Evolutionary conservation across 768 basidiomycete species (phyloP).

Genomic region (Russula griseocarnosa): DNA sequence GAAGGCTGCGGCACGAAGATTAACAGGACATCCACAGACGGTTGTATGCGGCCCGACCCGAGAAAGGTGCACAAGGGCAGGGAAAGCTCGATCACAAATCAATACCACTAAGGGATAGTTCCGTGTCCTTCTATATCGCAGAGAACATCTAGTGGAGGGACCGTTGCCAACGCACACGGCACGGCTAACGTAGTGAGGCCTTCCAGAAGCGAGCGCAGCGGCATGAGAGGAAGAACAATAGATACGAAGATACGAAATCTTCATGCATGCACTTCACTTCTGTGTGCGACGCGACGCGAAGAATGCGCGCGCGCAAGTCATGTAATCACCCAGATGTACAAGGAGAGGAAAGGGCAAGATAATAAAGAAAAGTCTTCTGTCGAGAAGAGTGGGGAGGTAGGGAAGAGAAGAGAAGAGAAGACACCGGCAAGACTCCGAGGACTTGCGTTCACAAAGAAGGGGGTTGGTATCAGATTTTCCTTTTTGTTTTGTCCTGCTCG

Average conservation of each 20-base stretch:
- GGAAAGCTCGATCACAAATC: neutral
- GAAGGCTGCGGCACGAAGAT: constrained; percentile 3
- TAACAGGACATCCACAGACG: neutral
- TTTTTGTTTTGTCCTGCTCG: neutral
- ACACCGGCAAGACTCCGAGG: neutral
- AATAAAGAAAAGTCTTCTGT: neutral
- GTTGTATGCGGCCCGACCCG: neutral
- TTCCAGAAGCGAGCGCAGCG: neutral
- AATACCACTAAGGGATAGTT: neutral
- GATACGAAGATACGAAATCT: neutral
- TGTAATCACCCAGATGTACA: neutral
- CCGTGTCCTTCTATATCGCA: neutral
- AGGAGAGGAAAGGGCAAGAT: neutral
- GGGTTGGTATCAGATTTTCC: neutral
- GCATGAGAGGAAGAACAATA: constrained; percentile 2
- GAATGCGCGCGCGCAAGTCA: neutral
- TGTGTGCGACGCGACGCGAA: neutral
- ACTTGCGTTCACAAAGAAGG: neutral
- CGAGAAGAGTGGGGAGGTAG: neutral
- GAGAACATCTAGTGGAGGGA: neutral
- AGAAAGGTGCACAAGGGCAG: constrained; percentile 1
- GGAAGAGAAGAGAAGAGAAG: constrained; percentile 1
- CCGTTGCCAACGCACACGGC: too few species aligned
- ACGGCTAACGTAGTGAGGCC: neutral
- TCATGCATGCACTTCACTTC: neutral